Conservation (phyloP, 306 rosid genomes). For the Canavalia ensiformis region DNA sequence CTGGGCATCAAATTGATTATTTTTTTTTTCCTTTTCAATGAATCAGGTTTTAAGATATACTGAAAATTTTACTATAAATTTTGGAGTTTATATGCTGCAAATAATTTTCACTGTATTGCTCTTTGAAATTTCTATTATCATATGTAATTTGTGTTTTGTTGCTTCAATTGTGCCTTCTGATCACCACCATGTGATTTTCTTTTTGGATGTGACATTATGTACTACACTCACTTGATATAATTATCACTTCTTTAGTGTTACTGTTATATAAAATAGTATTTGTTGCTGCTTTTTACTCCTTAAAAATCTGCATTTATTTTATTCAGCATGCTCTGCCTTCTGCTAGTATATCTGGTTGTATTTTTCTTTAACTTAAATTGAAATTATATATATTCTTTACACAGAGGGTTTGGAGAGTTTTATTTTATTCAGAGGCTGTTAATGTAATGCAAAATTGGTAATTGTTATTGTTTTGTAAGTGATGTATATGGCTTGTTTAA, state of each 20-base stretch:
- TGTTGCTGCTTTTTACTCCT: slow-evolving; percentile 33
- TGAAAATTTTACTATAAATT: slow-evolving; percentile 15
- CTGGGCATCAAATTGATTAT: slow-evolving; percentile 14
- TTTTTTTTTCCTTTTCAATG: slow-evolving; percentile 9
- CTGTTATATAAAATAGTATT: background rate
- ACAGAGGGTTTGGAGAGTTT: slow-evolving; percentile 13
- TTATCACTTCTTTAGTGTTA: slow-evolving; percentile 9
- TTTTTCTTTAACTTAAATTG: slow-evolving; percentile 29
- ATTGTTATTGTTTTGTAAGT: slow-evolving; percentile 29
- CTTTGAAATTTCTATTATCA: background rate
- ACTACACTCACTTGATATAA: slow-evolving; percentile 11
- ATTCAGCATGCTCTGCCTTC: slow-evolving; percentile 8
- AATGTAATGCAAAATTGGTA: slow-evolving; percentile 24
- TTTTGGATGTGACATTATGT: slow-evolving; percentile 8
- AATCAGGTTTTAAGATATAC: slow-evolving; percentile 8
- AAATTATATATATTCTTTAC: slow-evolving; percentile 24
- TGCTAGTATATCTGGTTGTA: slow-evolving; percentile 28
- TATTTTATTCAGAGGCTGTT: slow-evolving; percentile 33
- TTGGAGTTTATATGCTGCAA: slow-evolving; percentile 17
- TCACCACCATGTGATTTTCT: background rate
- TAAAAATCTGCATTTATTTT: slow-evolving; percentile 9
- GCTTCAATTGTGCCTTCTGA: background rate
- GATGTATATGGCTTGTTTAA: slow-evolving; percentile 41
- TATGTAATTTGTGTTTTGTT: slow-evolving; percentile 19
- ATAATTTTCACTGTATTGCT: slow-evolving; percentile 2